These are phyloP conservation scores for Oryza glumipatula DNA, from an alignment of 176 grass and related monocot species.

Conservation along the genomic window DNA sequence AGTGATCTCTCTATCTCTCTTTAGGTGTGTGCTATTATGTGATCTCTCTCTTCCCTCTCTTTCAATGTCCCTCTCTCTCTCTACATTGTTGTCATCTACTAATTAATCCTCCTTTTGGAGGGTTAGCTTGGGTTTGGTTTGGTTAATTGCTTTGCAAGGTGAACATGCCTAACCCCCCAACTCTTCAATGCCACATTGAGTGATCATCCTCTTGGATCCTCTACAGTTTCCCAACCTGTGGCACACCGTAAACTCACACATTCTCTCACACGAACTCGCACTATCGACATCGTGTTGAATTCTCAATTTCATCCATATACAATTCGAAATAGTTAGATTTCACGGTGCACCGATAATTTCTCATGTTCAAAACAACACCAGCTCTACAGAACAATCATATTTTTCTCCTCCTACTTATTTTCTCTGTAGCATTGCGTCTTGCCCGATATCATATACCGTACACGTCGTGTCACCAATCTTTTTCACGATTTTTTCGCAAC, in stretches of 20 bases:
- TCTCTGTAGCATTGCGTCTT: background rate
- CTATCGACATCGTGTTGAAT: background rate
- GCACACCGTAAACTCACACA: background rate
- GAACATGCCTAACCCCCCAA: conserved; percentile 24
- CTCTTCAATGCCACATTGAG: conserved; percentile 20
- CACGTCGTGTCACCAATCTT: no score
- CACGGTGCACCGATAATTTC: background rate
- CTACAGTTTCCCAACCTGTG: background rate
- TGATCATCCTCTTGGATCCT: conserved; percentile 6
- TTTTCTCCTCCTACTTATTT: background rate
- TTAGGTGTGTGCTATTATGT: conserved; percentile 35
- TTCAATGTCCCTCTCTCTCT: background rate
- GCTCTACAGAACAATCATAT: background rate
- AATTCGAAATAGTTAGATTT: background rate
- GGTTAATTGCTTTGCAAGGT: conserved; percentile 23
- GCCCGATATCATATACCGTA: no score
- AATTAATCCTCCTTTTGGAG: conserved; percentile 18
- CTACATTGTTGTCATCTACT: conserved; percentile 27
- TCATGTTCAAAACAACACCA: background rate
- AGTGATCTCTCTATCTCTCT: background rate
- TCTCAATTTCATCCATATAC: background rate
- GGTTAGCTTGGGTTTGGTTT: conserved; percentile 48
- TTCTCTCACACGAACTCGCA: background rate
- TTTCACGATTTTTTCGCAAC: background rate
- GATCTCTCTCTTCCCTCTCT: background rate